A percentile compares a stretch with the other conserved stretches of the same genome.
phyloP scores from a whole-genome alignment of 768 basidiomycete genomes.

The Mycena capillaripes region DNA sequence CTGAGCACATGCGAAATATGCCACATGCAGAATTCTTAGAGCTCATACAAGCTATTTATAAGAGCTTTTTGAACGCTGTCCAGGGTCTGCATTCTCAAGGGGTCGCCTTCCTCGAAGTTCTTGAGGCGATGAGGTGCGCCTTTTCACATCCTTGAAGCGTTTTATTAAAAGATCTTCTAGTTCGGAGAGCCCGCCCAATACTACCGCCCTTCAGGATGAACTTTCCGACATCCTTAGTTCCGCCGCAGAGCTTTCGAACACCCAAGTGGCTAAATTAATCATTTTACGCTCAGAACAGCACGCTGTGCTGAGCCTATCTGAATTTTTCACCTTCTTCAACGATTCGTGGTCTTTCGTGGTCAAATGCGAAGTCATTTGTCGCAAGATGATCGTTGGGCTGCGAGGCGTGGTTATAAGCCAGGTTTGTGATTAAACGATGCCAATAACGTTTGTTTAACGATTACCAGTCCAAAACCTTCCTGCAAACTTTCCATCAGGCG shows the following conservation, averaged over 20 bases:
- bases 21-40: conserved; percentile 76
- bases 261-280: conserved; percentile 85
- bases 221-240: conserved; percentile 83
- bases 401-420: conserved; percentile 89
- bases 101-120: conserved; percentile 66
- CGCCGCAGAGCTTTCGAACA: conserved; percentile 88
- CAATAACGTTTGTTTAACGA: conserved; percentile 26
- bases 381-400: conserved; percentile 93
- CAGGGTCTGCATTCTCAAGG: conserved; percentile 78
- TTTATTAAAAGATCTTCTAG: conserved; percentile 44
- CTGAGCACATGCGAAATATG: conserved; percentile 74
- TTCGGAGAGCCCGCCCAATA: conserved; percentile 53
- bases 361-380: conserved; percentile 86
- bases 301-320: conserved; percentile 74
- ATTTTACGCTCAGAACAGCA: conserved; percentile 85
- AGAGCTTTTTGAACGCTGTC: conserved; percentile 72
- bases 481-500: conserved; percentile 88
- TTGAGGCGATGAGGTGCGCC: conserved; percentile 60
- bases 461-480: conserved; percentile 84
- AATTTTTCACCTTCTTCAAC: conserved; percentile 88
- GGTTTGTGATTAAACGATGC: conserved; percentile 54
- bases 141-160: not conserved
- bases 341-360: conserved; percentile 93
- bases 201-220: conserved; percentile 71
- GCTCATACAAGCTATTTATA: conserved; percentile 73